Conservation (phyloP, 2,329 filamentous ascomycete genomes). For the Cordyceps fumosorosea region DNA sequence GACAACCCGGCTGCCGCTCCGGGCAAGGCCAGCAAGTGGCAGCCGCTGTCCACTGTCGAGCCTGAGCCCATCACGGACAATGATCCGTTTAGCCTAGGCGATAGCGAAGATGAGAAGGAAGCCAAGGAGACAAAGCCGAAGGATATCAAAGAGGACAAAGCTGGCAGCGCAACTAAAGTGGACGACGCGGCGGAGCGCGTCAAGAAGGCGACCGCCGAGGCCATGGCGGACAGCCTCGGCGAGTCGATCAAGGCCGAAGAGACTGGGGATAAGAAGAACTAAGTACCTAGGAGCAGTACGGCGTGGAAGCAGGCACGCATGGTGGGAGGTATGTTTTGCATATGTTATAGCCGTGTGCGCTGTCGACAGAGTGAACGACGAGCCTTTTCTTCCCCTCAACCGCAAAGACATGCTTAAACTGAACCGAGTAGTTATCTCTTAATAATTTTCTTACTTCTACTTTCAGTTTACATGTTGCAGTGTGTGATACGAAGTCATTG, state of each 20-base stretch:
- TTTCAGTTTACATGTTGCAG: not conserved
- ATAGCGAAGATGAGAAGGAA: constrained; percentile 88
- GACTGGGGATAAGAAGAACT: constrained; percentile 27
- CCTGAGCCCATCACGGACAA: constrained; percentile 82
- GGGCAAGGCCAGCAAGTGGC: constrained; percentile 89
- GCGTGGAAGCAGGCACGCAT: not conserved
- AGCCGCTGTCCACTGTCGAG: constrained; percentile 76
- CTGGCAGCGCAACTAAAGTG: constrained; percentile 46
- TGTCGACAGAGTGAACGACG: constrained; percentile 10
- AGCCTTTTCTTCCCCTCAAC: not conserved
- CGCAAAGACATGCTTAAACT: not conserved
- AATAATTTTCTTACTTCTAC: not conserved
- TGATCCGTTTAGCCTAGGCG: constrained; percentile 92
- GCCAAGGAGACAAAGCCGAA: constrained; percentile 42
- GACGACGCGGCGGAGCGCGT: constrained; percentile 52
- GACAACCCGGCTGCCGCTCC: constrained; percentile 35
- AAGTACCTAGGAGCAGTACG: not conserved
- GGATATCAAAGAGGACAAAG: constrained; percentile 48
- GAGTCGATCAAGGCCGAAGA: constrained; percentile 29
- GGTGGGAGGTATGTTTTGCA: not conserved
- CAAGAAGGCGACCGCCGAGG: constrained; percentile 59
- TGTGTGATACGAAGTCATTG: not conserved
- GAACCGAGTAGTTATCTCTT: not conserved
- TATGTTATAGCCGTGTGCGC: constrained; percentile 10
- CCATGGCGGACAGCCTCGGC: constrained; percentile 51